phyloP scores from a whole-genome alignment of 2,329 filamentous ascomycete species.

The Scopulariopsis brevicaulis region DNA sequence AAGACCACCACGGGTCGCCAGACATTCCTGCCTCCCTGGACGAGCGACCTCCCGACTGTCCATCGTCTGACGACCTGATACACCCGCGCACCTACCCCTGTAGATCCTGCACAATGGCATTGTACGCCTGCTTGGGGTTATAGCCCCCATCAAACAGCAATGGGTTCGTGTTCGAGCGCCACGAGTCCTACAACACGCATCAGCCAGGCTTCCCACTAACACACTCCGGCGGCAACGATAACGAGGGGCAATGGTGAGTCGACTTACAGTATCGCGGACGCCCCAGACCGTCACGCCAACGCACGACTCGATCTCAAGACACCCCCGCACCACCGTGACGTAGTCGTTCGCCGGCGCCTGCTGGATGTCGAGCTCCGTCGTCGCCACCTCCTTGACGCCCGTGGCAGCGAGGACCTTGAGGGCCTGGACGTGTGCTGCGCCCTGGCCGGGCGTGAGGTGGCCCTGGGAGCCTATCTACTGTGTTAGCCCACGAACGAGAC shows the following conservation, averaged over 20 bases:
- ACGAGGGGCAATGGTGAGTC: neutral
- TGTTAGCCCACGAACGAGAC: neutral
- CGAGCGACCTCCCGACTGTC: neutral
- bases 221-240: slow-evolving; percentile 16
- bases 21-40: too few species aligned
- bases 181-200: slow-evolving; percentile 27
- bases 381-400: slow-evolving; percentile 43
- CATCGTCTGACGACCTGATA: neutral
- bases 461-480: slow-evolving; percentile 32
- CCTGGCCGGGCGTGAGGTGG: slow-evolving; percentile 26
- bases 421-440: slow-evolving; percentile 31
- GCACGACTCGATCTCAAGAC: slow-evolving; percentile 45
- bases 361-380: slow-evolving; percentile 60
- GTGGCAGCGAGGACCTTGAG: slow-evolving; percentile 39
- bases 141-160: slow-evolving; percentile 42
- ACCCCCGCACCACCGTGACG: slow-evolving; percentile 44
- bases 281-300: slow-evolving; percentile 57
- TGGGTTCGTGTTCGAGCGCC: slow-evolving; percentile 35
- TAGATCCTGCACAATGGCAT: slow-evolving; percentile 22
- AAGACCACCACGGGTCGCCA: neutral
- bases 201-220: neutral
- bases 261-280: slow-evolving; percentile 14
- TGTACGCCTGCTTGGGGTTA: slow-evolving; percentile 39
- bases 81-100: neutral
- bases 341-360: slow-evolving; percentile 45